Evolutionary conservation across 352 stramenopile genomes (phyloP), one percentile per base, ranked within the genome.

Genomic region (Globisporangium ultimum): DNA sequence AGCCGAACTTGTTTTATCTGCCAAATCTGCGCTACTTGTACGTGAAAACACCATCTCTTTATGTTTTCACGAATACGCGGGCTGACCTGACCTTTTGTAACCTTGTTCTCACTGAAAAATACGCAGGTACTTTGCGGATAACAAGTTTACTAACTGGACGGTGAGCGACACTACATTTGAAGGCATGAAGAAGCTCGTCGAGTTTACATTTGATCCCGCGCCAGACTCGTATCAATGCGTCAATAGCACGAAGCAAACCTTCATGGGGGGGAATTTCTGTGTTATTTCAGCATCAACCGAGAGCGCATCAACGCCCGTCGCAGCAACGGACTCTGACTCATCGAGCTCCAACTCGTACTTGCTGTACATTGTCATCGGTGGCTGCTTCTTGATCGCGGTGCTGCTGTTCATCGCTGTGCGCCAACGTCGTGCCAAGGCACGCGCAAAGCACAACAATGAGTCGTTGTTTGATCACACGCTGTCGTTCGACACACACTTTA

Each of bases 401-500:
- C 56, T 84, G 43, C 60, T 83, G 21, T 83, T 83, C 49, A 62
- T 81, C 34, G 71, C 76, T 15, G 67, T 78, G 40, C 65, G 68
- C 11, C 71, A 83, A 41, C 71, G 74, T 4, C 71, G 74, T 45
- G 58, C 56, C 15, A 53, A 68, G 58, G 67, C 68, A 28, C 65
- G 65, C 10, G 64, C 64, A 10, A 84, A 84, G 53, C 64, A 79
- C 13, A 55, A 67, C 21, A 55, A 74, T 18, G 68, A 84, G 22
- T 71, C 66, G 17, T 64, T 72, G 14, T 84, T 84, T 28, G 78
- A 78, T 46, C 69, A 81, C 64, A 88, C 78, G 9, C 43, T 85
- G 36, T 80, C 78, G 34, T 88, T 78, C 53, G 78, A 88, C 43
- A 79, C 70, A 20, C 68, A 88, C 47, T 76, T 75, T 38, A 77